Base-by-base conservation (phyloP, 176 grass and related monocot species). In the Oryza punctata region DNA sequence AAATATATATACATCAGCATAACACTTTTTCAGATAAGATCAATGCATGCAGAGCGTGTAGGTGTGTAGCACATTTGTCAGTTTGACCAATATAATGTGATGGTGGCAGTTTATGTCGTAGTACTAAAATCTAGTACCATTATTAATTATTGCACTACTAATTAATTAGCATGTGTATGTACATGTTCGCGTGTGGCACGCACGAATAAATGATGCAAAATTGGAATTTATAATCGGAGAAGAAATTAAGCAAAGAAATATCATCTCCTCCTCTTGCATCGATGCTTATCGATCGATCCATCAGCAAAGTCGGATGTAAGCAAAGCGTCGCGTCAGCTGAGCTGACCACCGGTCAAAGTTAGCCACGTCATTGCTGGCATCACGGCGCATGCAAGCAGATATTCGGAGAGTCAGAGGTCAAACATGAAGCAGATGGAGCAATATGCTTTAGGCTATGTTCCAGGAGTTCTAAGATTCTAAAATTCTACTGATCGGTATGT, bases 201-300 rank as follows among this genome's bases (percentile, higher is more conserved):
- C 16, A 45, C 11, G 13, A 15, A 6, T n/a, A 40, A 4, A 19
- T 19, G 65, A 19, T 68, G 18, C 1, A 41, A 68, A 38, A 19
- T 18, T 32, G 49, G 18, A 30, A 3, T 18, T 7, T 37, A 37
- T 37, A 37, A 37, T 37, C 15, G 7, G 13, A 66, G 12, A 68
- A 21, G 7, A 21, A 10, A 54, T 19, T 54, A 13, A 16, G 15
- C 14, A 50, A 50, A 16, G 47, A 50, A 50, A 50, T 50, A 13
- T 50, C 47, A 7, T 19, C 45, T 47, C 12, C 43, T 47, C 45
- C 49, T 54, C 19, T 54, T 54, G 49, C 2, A 67, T 16, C 12
- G 18, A 38, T 69, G 67, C 67, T 69, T 69, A 69, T 69, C 29
- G 43, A 44, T 47, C 45, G 45, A 67, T 67, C 30, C 65, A 67